Percentiles rank a stretch among this genome's conserved stretches.
Conservation (phyloP, 345 rosid genomes). For the Eucalyptus erythrocorys region DNA sequence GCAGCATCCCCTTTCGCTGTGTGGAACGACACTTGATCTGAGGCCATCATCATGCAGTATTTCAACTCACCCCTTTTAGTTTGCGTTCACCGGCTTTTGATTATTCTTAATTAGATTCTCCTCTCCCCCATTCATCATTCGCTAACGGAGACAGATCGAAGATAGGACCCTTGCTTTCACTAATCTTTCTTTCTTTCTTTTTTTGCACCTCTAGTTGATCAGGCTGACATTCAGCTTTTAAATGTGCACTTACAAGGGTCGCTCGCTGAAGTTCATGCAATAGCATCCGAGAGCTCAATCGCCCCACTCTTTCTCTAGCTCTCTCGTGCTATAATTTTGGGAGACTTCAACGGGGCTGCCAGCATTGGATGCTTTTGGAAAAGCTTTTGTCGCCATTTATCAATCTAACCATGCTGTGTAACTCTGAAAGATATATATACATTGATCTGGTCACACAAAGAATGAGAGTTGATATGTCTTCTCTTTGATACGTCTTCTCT, state of each 20-base stretch:
- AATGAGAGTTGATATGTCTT: background rate
- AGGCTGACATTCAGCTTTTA: background rate
- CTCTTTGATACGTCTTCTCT: background rate
- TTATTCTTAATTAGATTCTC: background rate
- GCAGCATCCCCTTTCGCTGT: background rate
- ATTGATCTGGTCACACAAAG: background rate
- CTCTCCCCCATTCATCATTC: background rate
- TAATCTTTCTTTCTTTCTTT: background rate
- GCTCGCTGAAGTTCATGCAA: constrained; percentile 16
- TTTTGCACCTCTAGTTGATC: background rate
- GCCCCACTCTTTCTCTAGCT: background rate
- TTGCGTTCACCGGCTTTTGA: background rate
- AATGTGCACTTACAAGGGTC: background rate
- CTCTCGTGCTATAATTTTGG: constrained; percentile 29
- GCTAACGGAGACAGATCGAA: background rate
- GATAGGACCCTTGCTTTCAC: background rate
- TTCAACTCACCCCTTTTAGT: background rate
- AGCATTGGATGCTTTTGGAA: background rate
- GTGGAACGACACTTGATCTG: background rate
- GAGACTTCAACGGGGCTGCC: constrained; percentile 8
- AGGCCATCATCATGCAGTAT: background rate
- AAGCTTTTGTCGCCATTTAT: background rate
- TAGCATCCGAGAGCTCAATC: background rate
- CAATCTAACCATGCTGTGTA: background rate
- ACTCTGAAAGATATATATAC: background rate